These are phyloP conservation scores for Coix lacrymajobi DNA, from an alignment of 176 grass and related monocot species.

Conservation along the genomic window DNA sequence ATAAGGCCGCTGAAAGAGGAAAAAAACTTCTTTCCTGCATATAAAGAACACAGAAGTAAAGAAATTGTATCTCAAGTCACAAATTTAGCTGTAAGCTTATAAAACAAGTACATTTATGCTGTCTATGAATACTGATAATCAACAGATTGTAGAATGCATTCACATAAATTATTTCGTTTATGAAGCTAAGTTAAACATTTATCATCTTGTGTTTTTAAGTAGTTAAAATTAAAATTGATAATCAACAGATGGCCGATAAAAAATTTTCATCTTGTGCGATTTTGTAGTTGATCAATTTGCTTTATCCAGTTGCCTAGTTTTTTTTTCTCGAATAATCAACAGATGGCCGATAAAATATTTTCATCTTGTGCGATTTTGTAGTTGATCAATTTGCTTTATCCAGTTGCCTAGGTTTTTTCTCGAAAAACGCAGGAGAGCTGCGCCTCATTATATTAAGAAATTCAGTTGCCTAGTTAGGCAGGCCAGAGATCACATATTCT, in stretches of 20 bases:
- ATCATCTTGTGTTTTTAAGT: background rate
- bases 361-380: background rate
- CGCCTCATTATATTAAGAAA: too few species aligned
- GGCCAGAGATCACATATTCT: background rate
- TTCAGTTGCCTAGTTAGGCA: background rate
- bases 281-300: too few species aligned
- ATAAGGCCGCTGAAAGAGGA: constrained; percentile 67
- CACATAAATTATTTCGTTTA: background rate
- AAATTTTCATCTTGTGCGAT: background rate
- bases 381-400: too few species aligned
- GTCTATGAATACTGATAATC: background rate
- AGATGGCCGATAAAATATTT: background rate
- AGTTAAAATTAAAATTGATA: constrained; percentile 15
- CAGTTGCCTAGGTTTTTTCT: too few species aligned
- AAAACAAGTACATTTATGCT: background rate
- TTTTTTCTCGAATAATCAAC: too few species aligned
- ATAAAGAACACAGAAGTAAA: constrained; percentile 27
- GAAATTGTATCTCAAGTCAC: background rate
- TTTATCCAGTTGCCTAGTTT: too few species aligned
- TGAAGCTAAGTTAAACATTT: background rate
- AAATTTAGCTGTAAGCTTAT: background rate
- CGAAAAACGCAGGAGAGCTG: too few species aligned
- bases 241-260: background rate
- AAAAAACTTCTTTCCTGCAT: constrained; percentile 87
- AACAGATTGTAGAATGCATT: background rate